Conservation (phyloP, 176 grass and related monocot genomes). For the Otatea glauca region DNA sequence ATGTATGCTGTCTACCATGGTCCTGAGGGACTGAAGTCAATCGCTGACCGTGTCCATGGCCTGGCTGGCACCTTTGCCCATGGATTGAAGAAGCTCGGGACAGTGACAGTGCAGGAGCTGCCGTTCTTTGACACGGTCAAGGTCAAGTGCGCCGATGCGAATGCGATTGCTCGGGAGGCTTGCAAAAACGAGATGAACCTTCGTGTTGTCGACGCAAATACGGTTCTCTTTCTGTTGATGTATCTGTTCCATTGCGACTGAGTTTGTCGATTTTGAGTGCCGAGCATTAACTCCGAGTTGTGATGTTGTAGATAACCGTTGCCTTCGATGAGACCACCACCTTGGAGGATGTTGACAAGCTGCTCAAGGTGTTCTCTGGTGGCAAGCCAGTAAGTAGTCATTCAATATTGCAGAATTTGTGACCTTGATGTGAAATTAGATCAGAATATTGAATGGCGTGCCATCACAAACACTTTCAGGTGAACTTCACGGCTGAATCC, state of each 20-base stretch:
- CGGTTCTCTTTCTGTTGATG: constrained; percentile 56
- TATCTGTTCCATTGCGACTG: constrained; percentile 14
- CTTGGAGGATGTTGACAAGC: constrained; percentile 91
- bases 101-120: constrained; percentile 87
- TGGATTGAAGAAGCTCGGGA: constrained; percentile 88
- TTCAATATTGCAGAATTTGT: constrained; percentile 20
- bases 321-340: constrained; percentile 94
- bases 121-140: constrained; percentile 97
- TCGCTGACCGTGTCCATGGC: constrained; percentile 89
- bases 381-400: constrained; percentile 83
- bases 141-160: constrained; percentile 79
- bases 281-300: constrained; percentile 41
- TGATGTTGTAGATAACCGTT: constrained; percentile 71
- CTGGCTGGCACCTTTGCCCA: constrained; percentile 78
- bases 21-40: constrained; percentile 82
- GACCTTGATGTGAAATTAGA: constrained; percentile 31
- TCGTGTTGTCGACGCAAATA: constrained; percentile 75
- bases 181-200: constrained; percentile 92
- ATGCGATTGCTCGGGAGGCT: constrained; percentile 70
- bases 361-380: constrained; percentile 90
- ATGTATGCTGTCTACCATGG: constrained; percentile 99
- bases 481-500: constrained; percentile 86
- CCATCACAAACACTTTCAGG: constrained; percentile 55
- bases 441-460: constrained; percentile 21
- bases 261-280: neutral